These are phyloP conservation scores for Trichomonascaceae sp. DNA, from an alignment of 1,139 yeast species.

Conservation along the genomic window DNA sequence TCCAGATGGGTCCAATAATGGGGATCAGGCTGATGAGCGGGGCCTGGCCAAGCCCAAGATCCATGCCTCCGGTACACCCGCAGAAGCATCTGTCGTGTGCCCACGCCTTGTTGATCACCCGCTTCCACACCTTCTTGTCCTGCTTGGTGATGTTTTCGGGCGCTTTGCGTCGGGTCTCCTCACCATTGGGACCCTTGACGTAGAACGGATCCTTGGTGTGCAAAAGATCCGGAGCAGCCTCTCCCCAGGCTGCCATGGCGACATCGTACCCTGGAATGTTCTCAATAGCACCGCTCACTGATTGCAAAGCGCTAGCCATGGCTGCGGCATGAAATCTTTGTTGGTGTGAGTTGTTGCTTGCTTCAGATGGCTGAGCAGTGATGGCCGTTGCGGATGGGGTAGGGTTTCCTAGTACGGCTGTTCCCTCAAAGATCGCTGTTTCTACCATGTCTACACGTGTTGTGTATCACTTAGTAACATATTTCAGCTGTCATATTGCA, in stretches of 20 bases:
- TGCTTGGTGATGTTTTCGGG: conserved; percentile 45
- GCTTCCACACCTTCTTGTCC: conserved; percentile 59
- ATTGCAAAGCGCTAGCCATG: not conserved
- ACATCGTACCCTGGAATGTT: conserved; percentile 45
- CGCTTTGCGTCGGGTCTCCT: conserved; percentile 40
- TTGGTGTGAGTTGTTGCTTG: too few relatives aligned
- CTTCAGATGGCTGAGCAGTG: too few relatives aligned
- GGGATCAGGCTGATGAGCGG: conserved; percentile 49
- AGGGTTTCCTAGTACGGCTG: too few relatives aligned
- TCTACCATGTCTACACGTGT: too few relatives aligned
- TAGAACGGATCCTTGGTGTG: conserved; percentile 60
- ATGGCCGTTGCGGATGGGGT: too few relatives aligned
- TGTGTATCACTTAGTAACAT: too few relatives aligned
- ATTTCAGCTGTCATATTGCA: too few relatives aligned
- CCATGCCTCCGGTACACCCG: conserved; percentile 56
- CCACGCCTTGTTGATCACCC: conserved; percentile 72
- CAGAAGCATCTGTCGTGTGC: conserved; percentile 62
- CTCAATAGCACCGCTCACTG: conserved; percentile 19
- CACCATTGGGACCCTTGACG: conserved; percentile 38
- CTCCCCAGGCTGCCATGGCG: conserved; percentile 46
- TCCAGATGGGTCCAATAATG: conserved; percentile 62
- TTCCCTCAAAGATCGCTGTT: too few relatives aligned
- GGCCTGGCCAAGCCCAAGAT: conserved; percentile 66
- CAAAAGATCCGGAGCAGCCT: conserved; percentile 47
- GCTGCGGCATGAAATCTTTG: too few relatives aligned